Conservation (phyloP, 2,329 filamentous ascomycete genomes). For the Penicillium sumatraense region DNA sequence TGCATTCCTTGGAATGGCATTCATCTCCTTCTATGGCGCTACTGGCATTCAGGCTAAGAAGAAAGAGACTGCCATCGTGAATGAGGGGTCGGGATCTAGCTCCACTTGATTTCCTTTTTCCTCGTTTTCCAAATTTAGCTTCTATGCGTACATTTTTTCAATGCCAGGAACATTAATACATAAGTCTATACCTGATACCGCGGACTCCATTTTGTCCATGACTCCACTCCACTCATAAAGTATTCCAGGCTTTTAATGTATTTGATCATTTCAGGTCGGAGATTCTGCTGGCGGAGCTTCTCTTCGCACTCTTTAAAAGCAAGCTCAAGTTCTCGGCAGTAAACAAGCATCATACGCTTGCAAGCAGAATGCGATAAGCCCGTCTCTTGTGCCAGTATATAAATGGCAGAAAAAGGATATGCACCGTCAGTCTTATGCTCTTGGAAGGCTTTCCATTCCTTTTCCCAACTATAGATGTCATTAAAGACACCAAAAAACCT, state of each 20-base stretch:
- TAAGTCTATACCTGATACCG: constrained; percentile 15
- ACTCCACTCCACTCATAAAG: constrained; percentile 24
- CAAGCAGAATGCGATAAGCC: constrained; percentile 18
- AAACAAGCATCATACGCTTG: constrained; percentile 20
- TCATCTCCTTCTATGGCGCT: constrained; percentile 67
- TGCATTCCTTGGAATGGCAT: constrained; percentile 69
- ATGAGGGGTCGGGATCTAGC: neutral
- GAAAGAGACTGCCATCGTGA: neutral
- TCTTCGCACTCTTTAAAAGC: constrained; percentile 8
- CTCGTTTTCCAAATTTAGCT: neutral
- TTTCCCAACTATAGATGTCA: constrained; percentile 27
- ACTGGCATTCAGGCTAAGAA: constrained; percentile 18
- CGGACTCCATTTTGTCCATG: constrained; percentile 25
- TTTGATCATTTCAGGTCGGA: constrained; percentile 14
- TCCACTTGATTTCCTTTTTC: neutral
- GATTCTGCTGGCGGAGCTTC: neutral
- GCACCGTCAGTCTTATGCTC: constrained; percentile 17
- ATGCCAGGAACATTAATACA: neutral
- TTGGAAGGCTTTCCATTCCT: constrained; percentile 21
- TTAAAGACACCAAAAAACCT: constrained; percentile 23
- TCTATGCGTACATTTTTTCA: neutral
- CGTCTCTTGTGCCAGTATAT: constrained; percentile 22
- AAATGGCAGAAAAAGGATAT: constrained; percentile 19
- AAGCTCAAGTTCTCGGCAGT: constrained; percentile 25
- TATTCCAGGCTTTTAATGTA: constrained; percentile 22